A percentile compares a stretch with the other conserved stretches of the same genome.
These are phyloP conservation scores for Entomophthora muscae DNA, from an alignment of 371 early-diverging fungal species.

Conservation along the genomic window DNA sequence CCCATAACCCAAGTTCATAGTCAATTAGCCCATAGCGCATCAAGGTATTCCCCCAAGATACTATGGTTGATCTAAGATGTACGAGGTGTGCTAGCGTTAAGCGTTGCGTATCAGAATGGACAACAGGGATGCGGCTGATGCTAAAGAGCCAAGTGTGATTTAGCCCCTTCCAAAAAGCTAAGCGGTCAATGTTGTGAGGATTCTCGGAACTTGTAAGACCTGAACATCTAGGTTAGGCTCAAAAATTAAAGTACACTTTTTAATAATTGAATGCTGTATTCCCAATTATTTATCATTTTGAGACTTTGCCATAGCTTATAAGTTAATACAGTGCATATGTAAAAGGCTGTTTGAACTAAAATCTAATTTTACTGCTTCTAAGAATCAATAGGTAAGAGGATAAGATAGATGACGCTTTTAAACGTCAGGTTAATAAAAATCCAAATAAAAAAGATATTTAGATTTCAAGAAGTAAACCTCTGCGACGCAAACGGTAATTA, in stretches of 20 bases:
- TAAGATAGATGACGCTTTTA: too few relatives aligned
- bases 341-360: too few relatives aligned
- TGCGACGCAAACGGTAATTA: too few relatives aligned
- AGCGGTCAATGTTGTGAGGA: constrained; percentile 31
- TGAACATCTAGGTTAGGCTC: constrained; percentile 7
- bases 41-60: constrained; percentile 54
- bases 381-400: too few relatives aligned
- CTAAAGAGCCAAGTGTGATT: constrained; percentile 68
- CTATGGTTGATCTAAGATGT: constrained; percentile 37
- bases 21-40: constrained; percentile 63
- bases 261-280: background rate
- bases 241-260: background rate
- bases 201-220: constrained; percentile 31
- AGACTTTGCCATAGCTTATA: too few relatives aligned
- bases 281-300: too few relatives aligned
- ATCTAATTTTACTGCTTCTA: too few relatives aligned
- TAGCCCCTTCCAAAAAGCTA: constrained; percentile 60
- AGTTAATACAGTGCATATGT: too few relatives aligned
- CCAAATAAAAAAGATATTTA: too few relatives aligned
- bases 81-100: constrained; percentile 36
- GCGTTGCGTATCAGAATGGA: constrained; percentile 31
- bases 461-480: too few relatives aligned
- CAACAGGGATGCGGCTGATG: constrained; percentile 35
- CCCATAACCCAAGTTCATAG: constrained; percentile 77
- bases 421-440: too few relatives aligned